These are phyloP conservation scores for Acer campestre DNA, from an alignment of 345 rosid species.

Conservation along the genomic window DNA sequence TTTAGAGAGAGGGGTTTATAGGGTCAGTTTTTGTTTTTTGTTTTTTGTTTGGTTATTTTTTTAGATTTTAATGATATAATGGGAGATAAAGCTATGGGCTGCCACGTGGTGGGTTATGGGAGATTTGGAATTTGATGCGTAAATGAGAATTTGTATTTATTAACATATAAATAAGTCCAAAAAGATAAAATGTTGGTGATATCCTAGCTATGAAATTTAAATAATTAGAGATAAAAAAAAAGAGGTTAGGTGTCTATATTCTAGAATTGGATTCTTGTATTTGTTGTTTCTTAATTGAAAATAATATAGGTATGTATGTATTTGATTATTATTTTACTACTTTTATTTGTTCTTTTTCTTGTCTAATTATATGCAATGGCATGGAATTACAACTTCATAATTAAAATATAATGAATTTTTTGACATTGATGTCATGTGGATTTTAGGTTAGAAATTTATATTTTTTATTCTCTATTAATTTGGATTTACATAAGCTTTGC, in stretches of 20 bases:
- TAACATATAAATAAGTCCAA: neutral
- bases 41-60: neutral
- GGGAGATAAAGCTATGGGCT: neutral
- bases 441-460: neutral
- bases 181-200: conserved; percentile 3
- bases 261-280: neutral
- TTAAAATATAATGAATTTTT: neutral
- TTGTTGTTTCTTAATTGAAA: neutral
- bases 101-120: conserved; percentile 35
- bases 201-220: neutral
- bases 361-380: neutral
- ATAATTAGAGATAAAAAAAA: neutral
- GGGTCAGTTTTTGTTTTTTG: conserved; percentile 4
- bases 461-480: no score
- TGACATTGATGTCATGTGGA: neutral
- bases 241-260: neutral
- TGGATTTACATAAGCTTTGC: neutral
- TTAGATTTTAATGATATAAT: neutral
- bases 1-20: neutral
- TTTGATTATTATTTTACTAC: neutral
- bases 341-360: neutral
- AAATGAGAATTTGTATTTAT: neutral
- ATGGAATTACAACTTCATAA: neutral
- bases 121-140: neutral
- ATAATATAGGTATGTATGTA: neutral